A percentile compares a stretch with the other conserved stretches of the same genome.
Conservation (phyloP, 169 alveolate genomes). For the Cryptosporidium sp. region DNA sequence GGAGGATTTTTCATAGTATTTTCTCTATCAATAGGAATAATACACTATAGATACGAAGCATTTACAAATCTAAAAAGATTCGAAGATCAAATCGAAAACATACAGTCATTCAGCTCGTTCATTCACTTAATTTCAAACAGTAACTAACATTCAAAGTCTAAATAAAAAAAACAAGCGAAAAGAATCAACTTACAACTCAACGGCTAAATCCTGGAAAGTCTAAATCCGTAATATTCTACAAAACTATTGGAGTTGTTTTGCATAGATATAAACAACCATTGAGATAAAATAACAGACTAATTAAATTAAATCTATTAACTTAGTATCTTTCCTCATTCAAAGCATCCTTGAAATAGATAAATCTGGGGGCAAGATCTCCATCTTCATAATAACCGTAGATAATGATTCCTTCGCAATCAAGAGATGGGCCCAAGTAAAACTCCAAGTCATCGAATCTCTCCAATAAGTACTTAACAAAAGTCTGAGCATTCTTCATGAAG, state of each 20-base stretch:
- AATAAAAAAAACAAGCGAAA: not conserved
- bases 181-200: conserved; percentile 4
- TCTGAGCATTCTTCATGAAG: conserved; percentile 89
- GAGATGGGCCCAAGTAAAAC: conserved; percentile 92
- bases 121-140: conserved; percentile 25
- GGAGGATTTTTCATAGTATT: conserved; percentile 44
- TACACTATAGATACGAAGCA: conserved; percentile 55
- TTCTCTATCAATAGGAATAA: conserved; percentile 22
- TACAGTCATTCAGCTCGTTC: conserved; percentile 31
- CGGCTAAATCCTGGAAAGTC: not conserved
- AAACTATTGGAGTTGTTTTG: not conserved
- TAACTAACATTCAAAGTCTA: not conserved
- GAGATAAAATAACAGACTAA: not conserved
- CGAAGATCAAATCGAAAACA: conserved; percentile 38
- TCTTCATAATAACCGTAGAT: conserved; percentile 93
- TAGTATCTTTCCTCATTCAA: conserved; percentile 91
- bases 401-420: conserved; percentile 90
- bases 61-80: conserved; percentile 12
- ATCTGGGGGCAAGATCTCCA: conserved; percentile 92
- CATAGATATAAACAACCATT: not conserved
- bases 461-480: conserved; percentile 90
- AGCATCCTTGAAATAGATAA: conserved; percentile 91
- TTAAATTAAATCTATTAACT: conserved; percentile 3
- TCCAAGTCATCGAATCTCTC: conserved; percentile 91
- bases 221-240: conserved; percentile 4